Percentiles rank a stretch among this genome's conserved stretches.
Evolutionary conservation across 371 early-diverging fungal genomes (phyloP).

Genomic region (Rhizopus sp.): DNA sequence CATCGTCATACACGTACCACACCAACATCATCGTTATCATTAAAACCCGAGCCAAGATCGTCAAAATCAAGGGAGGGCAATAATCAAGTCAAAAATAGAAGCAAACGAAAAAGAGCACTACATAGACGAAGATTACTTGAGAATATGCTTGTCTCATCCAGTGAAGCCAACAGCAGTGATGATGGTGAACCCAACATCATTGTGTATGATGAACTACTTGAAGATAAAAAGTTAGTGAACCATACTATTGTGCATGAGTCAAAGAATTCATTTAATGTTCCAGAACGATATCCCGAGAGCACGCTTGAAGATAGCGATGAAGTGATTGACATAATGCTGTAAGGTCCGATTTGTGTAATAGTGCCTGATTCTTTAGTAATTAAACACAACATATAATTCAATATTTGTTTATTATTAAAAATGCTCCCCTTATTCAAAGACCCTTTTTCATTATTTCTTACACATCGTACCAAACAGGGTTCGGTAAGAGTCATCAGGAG

Average conservation of each 20-base stretch:
- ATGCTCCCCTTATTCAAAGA: too few species aligned
- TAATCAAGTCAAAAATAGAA: conserved; percentile 8
- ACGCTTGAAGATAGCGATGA: conserved; percentile 25
- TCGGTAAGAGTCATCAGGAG: too few species aligned
- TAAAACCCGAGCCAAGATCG: background rate
- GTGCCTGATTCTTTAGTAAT: too few species aligned
- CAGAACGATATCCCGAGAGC: background rate
- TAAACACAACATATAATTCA: too few species aligned
- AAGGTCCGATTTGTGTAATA: conserved; percentile 4
- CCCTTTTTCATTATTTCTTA: too few species aligned
- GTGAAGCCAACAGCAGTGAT: conserved; percentile 4
- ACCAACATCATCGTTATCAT: background rate
- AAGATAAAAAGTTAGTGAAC: conserved; percentile 28
- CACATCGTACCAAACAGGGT: too few species aligned
- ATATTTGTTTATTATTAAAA: too few species aligned
- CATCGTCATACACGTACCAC: background rate
- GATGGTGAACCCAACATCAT: conserved; percentile 16
- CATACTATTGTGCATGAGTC: conserved; percentile 29
- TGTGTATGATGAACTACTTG: conserved; percentile 28
- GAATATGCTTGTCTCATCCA: conserved; percentile 23
- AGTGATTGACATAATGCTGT: conserved; percentile 39
- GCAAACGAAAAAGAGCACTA: conserved; percentile 9
- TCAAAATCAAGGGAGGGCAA: conserved; percentile 5
- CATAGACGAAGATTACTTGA: conserved; percentile 28
- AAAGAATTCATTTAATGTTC: conserved; percentile 4